phyloP scores from a whole-genome alignment of 225 moss, liverwort and hornwort species.

The Straminergon stramineum region DNA sequence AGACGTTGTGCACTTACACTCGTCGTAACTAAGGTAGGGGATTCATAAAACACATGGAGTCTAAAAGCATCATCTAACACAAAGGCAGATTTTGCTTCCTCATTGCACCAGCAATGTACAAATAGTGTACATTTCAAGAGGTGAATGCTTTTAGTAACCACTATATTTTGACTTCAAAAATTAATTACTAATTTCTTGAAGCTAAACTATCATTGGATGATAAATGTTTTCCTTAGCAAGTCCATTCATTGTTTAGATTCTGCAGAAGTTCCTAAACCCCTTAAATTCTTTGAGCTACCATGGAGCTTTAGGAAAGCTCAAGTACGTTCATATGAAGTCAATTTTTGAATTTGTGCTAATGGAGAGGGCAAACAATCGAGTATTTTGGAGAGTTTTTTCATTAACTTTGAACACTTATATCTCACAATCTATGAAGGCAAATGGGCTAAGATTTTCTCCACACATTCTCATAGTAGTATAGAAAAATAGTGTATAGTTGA shows the following conservation, averaged over 20 bases:
- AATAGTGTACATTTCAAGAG: not conserved
- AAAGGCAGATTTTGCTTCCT: not conserved
- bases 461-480: accelerated
- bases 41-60: accelerated
- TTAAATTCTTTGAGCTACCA: not conserved
- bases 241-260: not conserved
- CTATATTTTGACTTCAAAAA: accelerated
- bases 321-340: not conserved
- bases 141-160: accelerated
- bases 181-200: not conserved
- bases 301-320: not conserved
- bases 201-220: not conserved
- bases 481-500: not conserved
- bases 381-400: not conserved
- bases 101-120: not conserved
- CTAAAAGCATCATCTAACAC: not conserved
- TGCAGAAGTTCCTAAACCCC: not conserved
- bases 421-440: not conserved
- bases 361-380: not conserved
- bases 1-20: not conserved
- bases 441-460: too few species aligned
- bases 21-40: not conserved
- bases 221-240: not conserved
- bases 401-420: not conserved
- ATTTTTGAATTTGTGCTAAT: not conserved